These are phyloP conservation scores for Penicillium ochrochloron DNA, from an alignment of 495 filamentous ascomycete genomes.

Conservation along the genomic window DNA sequence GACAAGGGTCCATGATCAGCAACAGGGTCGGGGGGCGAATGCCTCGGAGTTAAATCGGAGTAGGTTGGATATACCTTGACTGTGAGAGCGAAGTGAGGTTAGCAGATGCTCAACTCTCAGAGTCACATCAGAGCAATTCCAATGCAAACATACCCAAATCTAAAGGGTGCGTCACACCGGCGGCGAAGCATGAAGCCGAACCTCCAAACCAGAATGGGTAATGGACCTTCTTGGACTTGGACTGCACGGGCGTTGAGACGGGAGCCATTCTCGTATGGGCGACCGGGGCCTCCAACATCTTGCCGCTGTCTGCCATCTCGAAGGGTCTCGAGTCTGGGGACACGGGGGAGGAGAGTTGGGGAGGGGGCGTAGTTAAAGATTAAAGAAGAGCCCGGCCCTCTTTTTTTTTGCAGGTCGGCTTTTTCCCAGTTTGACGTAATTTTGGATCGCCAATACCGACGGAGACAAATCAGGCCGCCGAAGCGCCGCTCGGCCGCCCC, in stretches of 20 bases:
- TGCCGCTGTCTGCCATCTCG: conserved; percentile 49
- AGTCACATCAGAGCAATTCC: neutral
- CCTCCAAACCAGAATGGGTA: conserved; percentile 97
- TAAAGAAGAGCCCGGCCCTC: conserved; percentile 6
- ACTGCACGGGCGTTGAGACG: conserved; percentile 30
- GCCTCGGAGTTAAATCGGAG: conserved; percentile 16
- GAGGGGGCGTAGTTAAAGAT: conserved; percentile 12
- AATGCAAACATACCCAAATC: conserved; percentile 59
- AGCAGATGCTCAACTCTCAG: conserved; percentile 20
- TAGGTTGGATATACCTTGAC: conserved; percentile 54
- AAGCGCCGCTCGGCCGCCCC: conserved; percentile 33
- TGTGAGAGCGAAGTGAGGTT: conserved; percentile 23
- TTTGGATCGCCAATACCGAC: conserved; percentile 33
- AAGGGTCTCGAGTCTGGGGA: conserved; percentile 33
- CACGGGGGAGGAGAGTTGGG: conserved; percentile 16
- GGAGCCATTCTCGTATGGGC: conserved; percentile 32
- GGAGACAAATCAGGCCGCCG: conserved; percentile 49
- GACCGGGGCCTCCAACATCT: conserved; percentile 41
- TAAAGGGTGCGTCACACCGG: conserved; percentile 86
- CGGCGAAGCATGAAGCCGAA: conserved; percentile 87
- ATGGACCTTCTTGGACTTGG: conserved; percentile 50
- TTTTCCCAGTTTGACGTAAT: conserved; percentile 36
- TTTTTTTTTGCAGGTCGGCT: conserved; percentile 23
- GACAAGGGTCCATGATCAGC: conserved; percentile 25
- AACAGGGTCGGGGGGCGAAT: conserved; percentile 9